Evolutionary conservation across 805 yeast genomes (phyloP), one percentile per base, ranked within the genome.

Genomic region (Metschnikowia lochheadii): DNA sequence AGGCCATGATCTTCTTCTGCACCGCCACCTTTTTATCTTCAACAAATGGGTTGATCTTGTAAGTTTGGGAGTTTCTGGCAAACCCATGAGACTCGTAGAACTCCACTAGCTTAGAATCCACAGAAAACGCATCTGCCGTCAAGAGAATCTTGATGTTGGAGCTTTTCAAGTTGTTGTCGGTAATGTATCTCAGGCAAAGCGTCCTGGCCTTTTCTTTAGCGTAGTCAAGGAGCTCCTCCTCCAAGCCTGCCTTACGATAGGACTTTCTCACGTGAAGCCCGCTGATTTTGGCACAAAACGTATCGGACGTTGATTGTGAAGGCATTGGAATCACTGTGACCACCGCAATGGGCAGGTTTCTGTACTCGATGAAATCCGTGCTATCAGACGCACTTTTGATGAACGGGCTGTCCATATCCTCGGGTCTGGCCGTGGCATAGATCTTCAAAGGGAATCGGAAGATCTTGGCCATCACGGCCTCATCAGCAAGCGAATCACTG

Each of bases 261-360:
- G 85, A 90, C 60, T 80, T 80, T 66, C 90, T 79, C 42, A 85
- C 80, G 51, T 86, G 86, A 17, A 81, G 60, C 6, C 83, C 79
- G 5, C 83, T 72, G 43, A 85, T 81, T 33, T 72, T 75, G 51
- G 84, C 79, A 18, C 73, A 74, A 54, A 78, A 75, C 26, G 73
- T 66, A 35, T 56, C 56, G 14, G 71, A 67, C 7, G 74, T 64
- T 0, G 78, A 68, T 44, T 73, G 59, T 8, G 75, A 72, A 5
- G 59, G 53, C 52, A 66, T 57, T n/a, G 76, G 71, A 40, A 72
- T 74, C 41, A 78, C 69, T 0, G 84, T 75, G 31, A 78, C 70
- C 35, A 83, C 70, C 0, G 90, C 89, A 61, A 87, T 82, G 15
- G 94, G 91, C 0, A 83, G 72, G n/a, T 79, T 79, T 61, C 91